phyloP scores from a whole-genome alignment of 1,284 basidiomycete genomes.

The Moesziomyces parantarcticus region DNA sequence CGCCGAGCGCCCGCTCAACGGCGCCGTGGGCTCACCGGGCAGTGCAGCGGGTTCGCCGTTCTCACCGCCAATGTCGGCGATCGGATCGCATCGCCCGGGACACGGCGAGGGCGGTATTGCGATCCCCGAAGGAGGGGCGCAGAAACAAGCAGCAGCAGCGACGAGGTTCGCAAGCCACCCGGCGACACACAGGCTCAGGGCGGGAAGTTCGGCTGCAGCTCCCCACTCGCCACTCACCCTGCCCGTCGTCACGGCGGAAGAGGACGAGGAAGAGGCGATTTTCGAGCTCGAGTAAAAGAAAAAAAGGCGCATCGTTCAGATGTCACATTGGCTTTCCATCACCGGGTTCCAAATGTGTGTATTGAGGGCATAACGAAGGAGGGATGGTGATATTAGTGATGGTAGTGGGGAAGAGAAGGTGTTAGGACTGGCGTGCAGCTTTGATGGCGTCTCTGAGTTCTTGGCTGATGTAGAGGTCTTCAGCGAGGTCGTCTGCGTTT shows the following conservation, averaged over 20 bases:
- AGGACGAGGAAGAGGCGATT: conserved; percentile 63
- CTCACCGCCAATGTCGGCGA: conserved; percentile 34
- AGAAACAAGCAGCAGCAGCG: conserved; percentile 11
- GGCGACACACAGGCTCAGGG: conserved; percentile 37
- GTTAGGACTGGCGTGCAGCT: conserved; percentile 9
- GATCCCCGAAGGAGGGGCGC: conserved; percentile 20
- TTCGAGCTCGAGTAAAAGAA: conserved; percentile 62
- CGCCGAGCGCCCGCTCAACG: conserved; percentile 25
- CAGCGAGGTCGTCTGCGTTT: conserved; percentile 45
- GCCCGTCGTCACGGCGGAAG: conserved; percentile 52
- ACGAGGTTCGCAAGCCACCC: conserved; percentile 31
- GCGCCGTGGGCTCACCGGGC: conserved; percentile 36
- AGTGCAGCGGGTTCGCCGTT: conserved; percentile 23
- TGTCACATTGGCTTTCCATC: too few species aligned
- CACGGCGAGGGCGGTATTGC: conserved; percentile 34
- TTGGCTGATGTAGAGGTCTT: conserved; percentile 64
- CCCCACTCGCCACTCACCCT: conserved; percentile 48
- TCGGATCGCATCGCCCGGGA: conserved; percentile 24
- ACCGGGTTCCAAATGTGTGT: too few species aligned
- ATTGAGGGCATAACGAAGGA: too few species aligned
- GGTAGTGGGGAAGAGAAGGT: too few species aligned
- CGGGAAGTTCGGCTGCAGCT: conserved; percentile 26
- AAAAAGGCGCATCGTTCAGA: background rate
- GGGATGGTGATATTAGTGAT: too few species aligned
- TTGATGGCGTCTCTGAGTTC: conserved; percentile 55